A percentile compares a stretch with the other conserved stretches of the same genome.
phyloP scores from a whole-genome alignment of 2,329 filamentous ascomycete genomes.

The Pseudocercospora cruenta region DNA sequence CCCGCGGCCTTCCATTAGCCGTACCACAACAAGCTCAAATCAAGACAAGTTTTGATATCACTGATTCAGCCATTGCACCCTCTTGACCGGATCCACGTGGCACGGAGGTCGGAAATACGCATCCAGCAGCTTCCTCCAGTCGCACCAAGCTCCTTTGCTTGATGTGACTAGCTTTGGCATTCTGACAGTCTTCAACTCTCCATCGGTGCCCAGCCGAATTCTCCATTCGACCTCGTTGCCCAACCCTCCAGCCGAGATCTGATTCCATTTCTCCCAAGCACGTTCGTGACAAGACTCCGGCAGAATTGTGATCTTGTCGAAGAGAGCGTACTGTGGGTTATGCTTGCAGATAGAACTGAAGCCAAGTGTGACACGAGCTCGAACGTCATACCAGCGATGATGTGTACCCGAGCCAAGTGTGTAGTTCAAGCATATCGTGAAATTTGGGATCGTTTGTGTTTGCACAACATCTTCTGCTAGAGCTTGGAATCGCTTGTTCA shows the following conservation, averaged over 20 bases:
- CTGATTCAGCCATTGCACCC: conserved; percentile 1
- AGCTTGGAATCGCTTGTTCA: conserved; percentile 19
- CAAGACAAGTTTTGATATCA: not conserved
- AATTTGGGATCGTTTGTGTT: conserved; percentile 14
- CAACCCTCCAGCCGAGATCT: conserved; percentile 22
- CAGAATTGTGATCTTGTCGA: conserved; percentile 24
- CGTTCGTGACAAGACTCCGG: conserved; percentile 23
- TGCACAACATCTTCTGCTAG: conserved; percentile 25
- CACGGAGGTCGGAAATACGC: conserved; percentile 23
- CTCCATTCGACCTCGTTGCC: conserved; percentile 27
- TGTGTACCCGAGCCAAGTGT: conserved; percentile 25
- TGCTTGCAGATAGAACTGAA: conserved; percentile 27
- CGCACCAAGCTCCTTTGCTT: conserved; percentile 25
- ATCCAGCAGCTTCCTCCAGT: conserved; percentile 32
- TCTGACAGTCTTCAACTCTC: conserved; percentile 17
- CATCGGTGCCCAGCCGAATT: conserved; percentile 21
- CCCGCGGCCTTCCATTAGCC: conserved; percentile 13
- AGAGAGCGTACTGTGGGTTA: conserved; percentile 30
- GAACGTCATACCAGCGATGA: conserved; percentile 30
- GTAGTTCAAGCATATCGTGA: conserved; percentile 27
- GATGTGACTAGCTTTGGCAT: conserved; percentile 26
- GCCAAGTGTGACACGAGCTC: conserved; percentile 25
- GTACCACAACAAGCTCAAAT: conserved; percentile 3
- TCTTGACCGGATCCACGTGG: not conserved
- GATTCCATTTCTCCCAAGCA: conserved; percentile 32